These are phyloP conservation scores for Clathrospora elynae DNA, from an alignment of 2,329 filamentous ascomycete genomes.

Conservation along the genomic window DNA sequence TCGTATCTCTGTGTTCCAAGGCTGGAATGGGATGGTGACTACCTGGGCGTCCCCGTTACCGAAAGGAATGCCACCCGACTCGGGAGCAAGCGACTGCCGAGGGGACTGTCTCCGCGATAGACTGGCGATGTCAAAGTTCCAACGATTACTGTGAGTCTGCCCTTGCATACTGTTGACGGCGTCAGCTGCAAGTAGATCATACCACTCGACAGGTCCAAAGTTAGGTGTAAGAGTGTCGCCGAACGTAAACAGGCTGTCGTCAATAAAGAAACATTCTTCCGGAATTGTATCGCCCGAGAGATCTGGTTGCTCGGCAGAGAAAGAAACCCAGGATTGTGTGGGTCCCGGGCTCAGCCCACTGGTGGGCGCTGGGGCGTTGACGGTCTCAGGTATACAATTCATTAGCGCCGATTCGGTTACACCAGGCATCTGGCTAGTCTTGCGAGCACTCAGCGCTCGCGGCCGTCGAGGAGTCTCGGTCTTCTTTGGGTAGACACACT, in stretches of 20 bases:
- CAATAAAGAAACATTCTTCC: slow-evolving; percentile 31
- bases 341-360: slow-evolving; percentile 13
- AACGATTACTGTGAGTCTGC: slow-evolving; percentile 41
- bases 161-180: slow-evolving; percentile 43
- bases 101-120: slow-evolving; percentile 49
- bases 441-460: slow-evolving; percentile 20
- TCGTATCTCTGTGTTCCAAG: slow-evolving; percentile 30
- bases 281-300: slow-evolving; percentile 26
- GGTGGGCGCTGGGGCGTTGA: slow-evolving; percentile 4
- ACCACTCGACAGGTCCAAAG: slow-evolving; percentile 55
- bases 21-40: slow-evolving; percentile 17
- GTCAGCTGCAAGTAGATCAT: slow-evolving; percentile 54
- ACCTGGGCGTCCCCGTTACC: slow-evolving; percentile 7
- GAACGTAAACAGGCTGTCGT: slow-evolving; percentile 34
- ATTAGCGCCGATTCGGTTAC: slow-evolving; percentile 7
- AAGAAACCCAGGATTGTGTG: slow-evolving; percentile 23
- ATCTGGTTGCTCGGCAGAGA: slow-evolving; percentile 16
- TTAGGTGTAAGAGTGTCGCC: slow-evolving; percentile 43
- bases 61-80: slow-evolving; percentile 5
- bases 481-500: slow-evolving; percentile 47
- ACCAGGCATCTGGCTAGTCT: slow-evolving; percentile 11
- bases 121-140: slow-evolving; percentile 51
- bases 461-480: slow-evolving; percentile 11
- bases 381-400: slow-evolving; percentile 5
- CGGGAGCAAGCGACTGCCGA: slow-evolving; percentile 38